Evolutionary conservation across 306 rosid species (phyloP).

Genomic region (Vachellia collinsii): DNA sequence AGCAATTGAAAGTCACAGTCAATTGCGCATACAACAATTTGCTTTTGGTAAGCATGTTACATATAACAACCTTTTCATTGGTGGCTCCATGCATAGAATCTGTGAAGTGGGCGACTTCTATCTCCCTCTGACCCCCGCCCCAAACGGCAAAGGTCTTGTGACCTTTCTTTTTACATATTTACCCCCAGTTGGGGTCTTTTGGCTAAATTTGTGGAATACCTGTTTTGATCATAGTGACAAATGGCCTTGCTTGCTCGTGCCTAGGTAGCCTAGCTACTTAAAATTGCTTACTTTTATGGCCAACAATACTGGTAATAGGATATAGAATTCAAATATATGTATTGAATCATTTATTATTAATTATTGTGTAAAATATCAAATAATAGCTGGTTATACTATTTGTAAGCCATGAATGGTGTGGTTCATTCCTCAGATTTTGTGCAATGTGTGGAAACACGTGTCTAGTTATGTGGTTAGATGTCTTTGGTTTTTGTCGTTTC

Average conservation of each 20-base stretch:
- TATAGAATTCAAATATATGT: neutral
- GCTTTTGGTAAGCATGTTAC: neutral
- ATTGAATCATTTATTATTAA: neutral
- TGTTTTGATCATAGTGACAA: neutral
- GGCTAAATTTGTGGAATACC: neutral
- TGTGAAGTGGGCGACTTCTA: too few relatives aligned
- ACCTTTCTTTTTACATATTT: neutral
- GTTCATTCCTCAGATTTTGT: neutral
- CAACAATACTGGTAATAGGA: neutral
- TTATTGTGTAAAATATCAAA: neutral
- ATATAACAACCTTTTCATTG: too few relatives aligned
- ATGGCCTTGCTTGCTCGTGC: neutral
- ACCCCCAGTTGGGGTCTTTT: neutral
- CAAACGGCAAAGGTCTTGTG: neutral
- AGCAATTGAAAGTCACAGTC: neutral
- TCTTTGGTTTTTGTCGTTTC: neutral
- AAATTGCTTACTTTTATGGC: neutral
- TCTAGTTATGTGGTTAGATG: neutral
- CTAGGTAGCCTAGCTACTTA: neutral
- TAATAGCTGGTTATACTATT: neutral
- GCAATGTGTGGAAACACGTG: neutral
- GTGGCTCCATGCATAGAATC: too few relatives aligned
- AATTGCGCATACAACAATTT: neutral
- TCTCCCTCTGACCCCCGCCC: too few relatives aligned
- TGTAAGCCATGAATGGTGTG: too few relatives aligned